phyloP scores from a whole-genome alignment of 1,139 yeast species.

The Candida sp. region DNA sequence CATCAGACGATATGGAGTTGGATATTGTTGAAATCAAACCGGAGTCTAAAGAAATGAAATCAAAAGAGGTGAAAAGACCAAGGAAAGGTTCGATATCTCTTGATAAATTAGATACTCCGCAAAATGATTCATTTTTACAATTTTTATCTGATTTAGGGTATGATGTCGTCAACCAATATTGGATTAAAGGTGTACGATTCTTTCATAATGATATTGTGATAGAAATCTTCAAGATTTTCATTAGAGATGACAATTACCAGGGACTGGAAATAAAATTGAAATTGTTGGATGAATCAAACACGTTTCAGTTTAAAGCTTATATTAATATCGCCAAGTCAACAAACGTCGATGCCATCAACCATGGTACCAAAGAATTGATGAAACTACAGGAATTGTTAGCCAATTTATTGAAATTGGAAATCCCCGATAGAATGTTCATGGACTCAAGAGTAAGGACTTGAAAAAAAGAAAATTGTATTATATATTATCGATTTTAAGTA shows the following conservation, averaged over 20 bases:
- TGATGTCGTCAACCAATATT: conserved; percentile 59
- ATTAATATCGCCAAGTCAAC: conserved; percentile 71
- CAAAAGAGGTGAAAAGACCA: conserved; percentile 1
- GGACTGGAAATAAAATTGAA: conserved; percentile 29
- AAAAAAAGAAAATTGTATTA: too few species aligned
- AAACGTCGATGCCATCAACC: conserved; percentile 68
- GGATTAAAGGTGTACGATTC: conserved; percentile 64
- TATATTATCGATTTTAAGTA: too few species aligned
- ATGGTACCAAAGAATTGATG: conserved; percentile 61
- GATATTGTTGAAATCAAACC: conserved; percentile 5
- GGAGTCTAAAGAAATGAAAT: conserved; percentile 1
- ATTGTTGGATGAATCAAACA: conserved; percentile 52
- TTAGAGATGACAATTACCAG: conserved; percentile 32
- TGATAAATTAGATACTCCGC: conserved; percentile 7
- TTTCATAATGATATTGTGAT: conserved; percentile 63
- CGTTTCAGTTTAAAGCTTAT: conserved; percentile 62
- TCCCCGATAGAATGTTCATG: conserved; percentile 80
- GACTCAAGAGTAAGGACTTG: conserved; percentile 50
- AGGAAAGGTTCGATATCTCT: neutral
- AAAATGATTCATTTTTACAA: conserved; percentile 37
- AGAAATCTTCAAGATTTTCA: conserved; percentile 52
- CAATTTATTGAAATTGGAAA: conserved; percentile 62
- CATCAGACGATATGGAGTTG: conserved; percentile 2
- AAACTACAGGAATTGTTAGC: conserved; percentile 60
- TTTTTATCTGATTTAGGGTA: conserved; percentile 73